Percentiles rank a stretch among this genome's conserved stretches.
phyloP scores from a whole-genome alignment of 352 stramenopile genomes.

The Pythium angustatum region DNA sequence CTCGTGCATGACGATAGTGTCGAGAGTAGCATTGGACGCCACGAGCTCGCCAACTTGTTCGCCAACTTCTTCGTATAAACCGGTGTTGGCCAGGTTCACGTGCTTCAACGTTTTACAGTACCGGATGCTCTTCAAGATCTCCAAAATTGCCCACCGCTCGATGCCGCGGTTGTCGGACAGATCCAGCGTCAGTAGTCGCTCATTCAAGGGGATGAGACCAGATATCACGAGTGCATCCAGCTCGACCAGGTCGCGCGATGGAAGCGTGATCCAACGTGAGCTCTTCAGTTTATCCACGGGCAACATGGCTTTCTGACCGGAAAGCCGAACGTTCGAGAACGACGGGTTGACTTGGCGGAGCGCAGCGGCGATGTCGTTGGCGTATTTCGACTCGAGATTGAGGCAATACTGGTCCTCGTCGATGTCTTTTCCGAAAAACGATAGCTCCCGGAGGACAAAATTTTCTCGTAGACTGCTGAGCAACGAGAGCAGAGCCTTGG shows the following conservation, averaged over 20 bases:
- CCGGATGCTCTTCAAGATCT: conserved; percentile 55
- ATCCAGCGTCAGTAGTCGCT: conserved; percentile 59
- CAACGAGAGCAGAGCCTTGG: conserved; percentile 43
- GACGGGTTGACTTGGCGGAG: conserved; percentile 54
- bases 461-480: conserved; percentile 52
- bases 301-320: conserved; percentile 40
- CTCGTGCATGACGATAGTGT: conserved; percentile 62
- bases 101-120: conserved; percentile 53
- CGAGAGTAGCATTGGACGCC: conserved; percentile 55
- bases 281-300: conserved; percentile 63
- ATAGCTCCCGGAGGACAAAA: conserved; percentile 53
- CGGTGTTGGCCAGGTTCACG: conserved; percentile 56
- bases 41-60: conserved; percentile 63
- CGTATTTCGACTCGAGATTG: conserved; percentile 62
- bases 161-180: conserved; percentile 58
- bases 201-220: conserved; percentile 56
- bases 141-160: conserved; percentile 50
- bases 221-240: conserved; percentile 67
- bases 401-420: conserved; percentile 48
- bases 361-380: conserved; percentile 44
- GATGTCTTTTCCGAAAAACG: conserved; percentile 53
- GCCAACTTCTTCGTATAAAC: conserved; percentile 56
- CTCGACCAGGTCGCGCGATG: conserved; percentile 40
- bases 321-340: conserved; percentile 49
- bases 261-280: conserved; percentile 60